Evolutionary conservation across 768 basidiomycete species (phyloP).

Genomic region (Clitopilus passeckerianus): DNA sequence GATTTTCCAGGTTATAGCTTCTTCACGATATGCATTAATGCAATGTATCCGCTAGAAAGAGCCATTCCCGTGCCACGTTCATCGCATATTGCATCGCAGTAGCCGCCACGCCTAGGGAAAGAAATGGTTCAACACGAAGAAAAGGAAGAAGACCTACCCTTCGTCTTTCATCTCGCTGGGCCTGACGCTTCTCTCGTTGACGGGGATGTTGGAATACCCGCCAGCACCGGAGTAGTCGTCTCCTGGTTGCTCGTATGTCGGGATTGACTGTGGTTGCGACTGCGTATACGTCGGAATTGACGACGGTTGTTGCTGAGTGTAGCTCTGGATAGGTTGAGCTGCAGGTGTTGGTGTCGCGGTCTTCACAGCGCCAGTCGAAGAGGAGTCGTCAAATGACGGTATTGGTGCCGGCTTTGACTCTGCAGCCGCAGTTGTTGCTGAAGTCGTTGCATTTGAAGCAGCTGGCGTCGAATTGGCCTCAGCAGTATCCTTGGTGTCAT

Average conservation of each 20-base stretch:
- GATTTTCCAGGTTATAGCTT: background rate
- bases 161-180: conserved; percentile 96
- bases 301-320: conserved; percentile 12
- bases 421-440: conserved; percentile 11
- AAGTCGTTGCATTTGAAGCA: conserved; percentile 11
- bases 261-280: conserved; percentile 56
- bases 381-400: background rate
- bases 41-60: background rate
- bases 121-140: conserved; percentile 15
- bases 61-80: background rate
- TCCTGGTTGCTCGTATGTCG: conserved; percentile 68
- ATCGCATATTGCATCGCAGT: conserved; percentile 14
- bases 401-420: background rate
- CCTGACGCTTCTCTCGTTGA: conserved; percentile 62
- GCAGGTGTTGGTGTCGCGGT: background rate
- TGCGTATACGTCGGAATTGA: conserved; percentile 23
- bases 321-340: background rate
- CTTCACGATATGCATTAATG: background rate
- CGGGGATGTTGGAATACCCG: conserved; percentile 37
- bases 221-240: conserved; percentile 36
- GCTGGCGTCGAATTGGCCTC: conserved; percentile 15
- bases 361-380: background rate
- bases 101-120: conserved; percentile 18
- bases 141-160: conserved; percentile 72
- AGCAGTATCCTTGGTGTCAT: background rate